phyloP scores from a whole-genome alignment of 805 yeast species.

The Debaryomyces hansenii region DNA sequence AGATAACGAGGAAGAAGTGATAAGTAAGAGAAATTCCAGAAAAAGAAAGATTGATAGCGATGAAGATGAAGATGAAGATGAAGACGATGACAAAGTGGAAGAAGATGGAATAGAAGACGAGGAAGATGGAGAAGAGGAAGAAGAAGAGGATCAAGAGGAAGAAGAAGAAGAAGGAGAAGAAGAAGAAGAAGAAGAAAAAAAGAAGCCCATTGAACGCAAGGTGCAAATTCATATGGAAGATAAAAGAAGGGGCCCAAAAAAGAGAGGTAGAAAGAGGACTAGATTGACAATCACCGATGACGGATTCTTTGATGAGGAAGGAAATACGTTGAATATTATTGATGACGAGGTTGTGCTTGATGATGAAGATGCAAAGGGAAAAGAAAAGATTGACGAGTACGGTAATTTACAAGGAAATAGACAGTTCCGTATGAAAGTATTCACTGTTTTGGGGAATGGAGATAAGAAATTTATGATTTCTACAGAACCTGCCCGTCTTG shows the following conservation, averaged over 20 bases:
- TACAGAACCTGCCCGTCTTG: constrained; percentile 94
- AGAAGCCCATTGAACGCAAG: constrained; percentile 9
- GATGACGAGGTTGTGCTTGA: constrained; percentile 80
- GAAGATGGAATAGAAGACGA: constrained; percentile 23
- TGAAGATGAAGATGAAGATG: constrained; percentile 23
- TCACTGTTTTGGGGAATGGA: constrained; percentile 66
- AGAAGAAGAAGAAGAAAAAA: constrained; percentile 20
- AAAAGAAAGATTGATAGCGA: constrained; percentile 25
- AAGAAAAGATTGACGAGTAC: constrained; percentile 61
- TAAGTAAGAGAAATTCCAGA: constrained; percentile 8
- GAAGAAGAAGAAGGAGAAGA: constrained; percentile 20
- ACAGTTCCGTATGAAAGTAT: constrained; percentile 68
- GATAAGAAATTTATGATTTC: constrained; percentile 81
- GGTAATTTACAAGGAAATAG: constrained; percentile 76
- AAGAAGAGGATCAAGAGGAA: constrained; percentile 9
- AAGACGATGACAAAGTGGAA: constrained; percentile 10
- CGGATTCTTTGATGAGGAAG: constrained; percentile 60
- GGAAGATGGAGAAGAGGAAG: constrained; percentile 13
- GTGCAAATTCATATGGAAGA: constrained; percentile 7
- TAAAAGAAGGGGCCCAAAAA: constrained; percentile 29
- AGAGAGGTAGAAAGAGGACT: constrained; percentile 45
- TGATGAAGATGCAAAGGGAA: constrained; percentile 73
- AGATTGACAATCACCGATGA: constrained; percentile 38
- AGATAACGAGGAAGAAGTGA: constrained; percentile 11
- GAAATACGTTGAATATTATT: constrained; percentile 59